phyloP scores from a whole-genome alignment of 1,139 yeast genomes.

The Suhomyces maxii region DNA sequence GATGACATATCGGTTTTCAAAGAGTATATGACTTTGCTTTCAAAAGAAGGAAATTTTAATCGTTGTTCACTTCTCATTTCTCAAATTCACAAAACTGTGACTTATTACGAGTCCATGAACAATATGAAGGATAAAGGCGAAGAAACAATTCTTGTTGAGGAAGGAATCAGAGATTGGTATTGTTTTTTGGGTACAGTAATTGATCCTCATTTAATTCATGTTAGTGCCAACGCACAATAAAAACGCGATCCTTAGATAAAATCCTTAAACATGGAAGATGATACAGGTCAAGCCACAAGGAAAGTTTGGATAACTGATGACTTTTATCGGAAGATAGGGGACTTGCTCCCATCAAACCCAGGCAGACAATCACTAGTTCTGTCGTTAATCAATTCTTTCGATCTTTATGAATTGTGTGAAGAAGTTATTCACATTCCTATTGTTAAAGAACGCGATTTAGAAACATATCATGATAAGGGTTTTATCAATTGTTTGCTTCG shows the following conservation, averaged over 20 bases:
- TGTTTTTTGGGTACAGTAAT: constrained; percentile 12
- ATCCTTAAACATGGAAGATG: background rate
- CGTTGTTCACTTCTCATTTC: constrained; percentile 25
- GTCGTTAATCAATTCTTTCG: constrained; percentile 44
- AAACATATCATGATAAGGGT: constrained; percentile 38
- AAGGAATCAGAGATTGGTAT: constrained; percentile 27
- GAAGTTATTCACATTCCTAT: constrained; percentile 24
- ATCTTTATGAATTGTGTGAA: constrained; percentile 27
- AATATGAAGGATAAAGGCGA: background rate
- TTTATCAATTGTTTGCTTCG: constrained; percentile 37
- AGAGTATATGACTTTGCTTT: constrained; percentile 23
- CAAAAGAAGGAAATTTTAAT: constrained; percentile 19
- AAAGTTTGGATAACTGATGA: constrained; percentile 25
- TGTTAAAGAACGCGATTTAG: constrained; percentile 27
- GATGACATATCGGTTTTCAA: constrained; percentile 52
- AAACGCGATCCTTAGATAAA: background rate
- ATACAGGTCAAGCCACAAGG: constrained; percentile 7
- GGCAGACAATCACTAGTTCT: constrained; percentile 51
- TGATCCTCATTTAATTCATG: constrained; percentile 4
- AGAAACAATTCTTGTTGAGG: constrained; percentile 6
- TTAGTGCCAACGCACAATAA: background rate
- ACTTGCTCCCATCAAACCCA: constrained; percentile 52
- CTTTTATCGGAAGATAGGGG: constrained; percentile 29
- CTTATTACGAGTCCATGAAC: constrained; percentile 16
- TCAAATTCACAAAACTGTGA: constrained; percentile 17